phyloP scores from a whole-genome alignment of 2,329 filamentous ascomycete genomes.

The Fusarium protoensiforme region DNA sequence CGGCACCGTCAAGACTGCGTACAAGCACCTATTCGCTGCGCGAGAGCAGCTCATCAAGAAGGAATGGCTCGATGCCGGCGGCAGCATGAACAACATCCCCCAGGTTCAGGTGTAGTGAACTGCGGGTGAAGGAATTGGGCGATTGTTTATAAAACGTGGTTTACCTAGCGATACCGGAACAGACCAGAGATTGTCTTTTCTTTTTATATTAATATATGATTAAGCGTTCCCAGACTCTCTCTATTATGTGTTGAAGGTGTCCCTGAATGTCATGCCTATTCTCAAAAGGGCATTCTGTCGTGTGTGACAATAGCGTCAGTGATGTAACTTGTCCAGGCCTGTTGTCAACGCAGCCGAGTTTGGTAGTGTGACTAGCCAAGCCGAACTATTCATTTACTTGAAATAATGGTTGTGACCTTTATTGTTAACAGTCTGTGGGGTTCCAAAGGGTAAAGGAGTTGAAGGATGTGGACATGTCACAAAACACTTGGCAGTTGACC shows the following conservation, averaged over 20 bases:
- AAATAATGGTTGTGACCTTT: neutral
- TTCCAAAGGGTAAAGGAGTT: neutral
- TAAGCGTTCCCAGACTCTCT: neutral
- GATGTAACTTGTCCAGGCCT: neutral
- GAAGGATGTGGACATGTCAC: neutral
- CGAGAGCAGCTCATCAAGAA: slow-evolving; percentile 79
- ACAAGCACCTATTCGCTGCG: slow-evolving; percentile 85
- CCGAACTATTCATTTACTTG: neutral
- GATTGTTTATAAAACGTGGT: neutral
- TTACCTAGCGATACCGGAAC: neutral
- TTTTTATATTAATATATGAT: slow-evolving; percentile 12
- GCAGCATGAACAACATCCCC: slow-evolving; percentile 78
- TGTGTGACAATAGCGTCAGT: neutral
- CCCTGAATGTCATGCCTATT: slow-evolving; percentile 21
- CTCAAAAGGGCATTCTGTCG: neutral
- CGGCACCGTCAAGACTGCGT: slow-evolving; percentile 95
- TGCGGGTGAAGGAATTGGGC: neutral
- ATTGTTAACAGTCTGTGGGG: neutral
- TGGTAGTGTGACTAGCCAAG: neutral
- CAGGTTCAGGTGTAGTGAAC: slow-evolving; percentile 47
- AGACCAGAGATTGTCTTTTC: neutral
- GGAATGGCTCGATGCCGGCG: slow-evolving; percentile 79
- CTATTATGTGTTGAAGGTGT: slow-evolving; percentile 1
- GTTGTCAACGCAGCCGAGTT: neutral
- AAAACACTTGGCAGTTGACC: neutral